Base-by-base conservation (phyloP, 306 rosid genomes). In the Gastrolobium bilobum region DNA sequence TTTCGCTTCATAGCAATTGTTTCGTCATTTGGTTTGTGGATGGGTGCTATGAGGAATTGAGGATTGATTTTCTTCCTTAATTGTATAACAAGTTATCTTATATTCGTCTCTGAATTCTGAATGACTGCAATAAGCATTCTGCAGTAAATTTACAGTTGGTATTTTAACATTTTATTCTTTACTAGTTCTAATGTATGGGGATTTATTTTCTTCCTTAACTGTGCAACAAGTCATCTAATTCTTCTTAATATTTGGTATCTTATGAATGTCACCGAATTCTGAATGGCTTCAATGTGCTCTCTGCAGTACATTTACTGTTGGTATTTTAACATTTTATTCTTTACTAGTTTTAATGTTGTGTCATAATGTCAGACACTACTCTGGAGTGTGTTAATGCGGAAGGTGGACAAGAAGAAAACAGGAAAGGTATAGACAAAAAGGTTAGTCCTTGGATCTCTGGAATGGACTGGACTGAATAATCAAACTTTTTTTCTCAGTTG, bases 401-500 rank as follows among this genome's bases (percentile, higher is more conserved):
- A 66, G 81, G 60, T 68, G 90, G 84, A 78, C 84, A 75, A 78
- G 83, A 80, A 53, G 91, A 78, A 63, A 89, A 68, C 57, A 88
- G 57, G 70, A 92, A 92, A 72, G 91, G 84, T 44, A 77, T 14
- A 7, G 84, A 71, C 50, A 91, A 75, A 87, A 95, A 90, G 97
- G 99, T 92, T 38, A 38, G 61, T 79, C 78, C 60, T 81, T 50
- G 67, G 56, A 59, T 77, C 50, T 43, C 10, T 47, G 51, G 48
- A 34, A 39, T 47, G 56, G 8, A 42, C 30, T 60, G 6, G 74
- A 72, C 20, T 83, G 52, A 30, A 43, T 71, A 50, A 10, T 44
- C 20, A 72, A 44, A 70, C 39, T 78, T 35, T 73, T 73, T 78
- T 65, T 73, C 35, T 15, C 20, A 68, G 57, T 79, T 47, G 61